Conservation (phyloP, 1,284 basidiomycete species). For the Microbotryum saponariae region DNA sequence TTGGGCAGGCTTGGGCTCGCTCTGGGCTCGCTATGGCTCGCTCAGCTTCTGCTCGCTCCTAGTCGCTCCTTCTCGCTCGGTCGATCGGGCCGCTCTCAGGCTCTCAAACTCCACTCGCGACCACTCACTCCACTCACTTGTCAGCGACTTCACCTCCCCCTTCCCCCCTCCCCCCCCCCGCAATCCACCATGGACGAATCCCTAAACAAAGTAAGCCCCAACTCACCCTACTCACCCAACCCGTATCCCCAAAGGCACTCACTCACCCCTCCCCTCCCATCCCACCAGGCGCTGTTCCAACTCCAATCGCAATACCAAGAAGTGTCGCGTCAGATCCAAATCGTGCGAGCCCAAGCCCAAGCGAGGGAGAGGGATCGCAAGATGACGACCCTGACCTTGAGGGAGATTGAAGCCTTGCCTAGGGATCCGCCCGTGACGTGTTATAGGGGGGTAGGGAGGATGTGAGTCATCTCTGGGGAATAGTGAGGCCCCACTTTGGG, state of each 20-base stretch:
- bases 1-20: no score
- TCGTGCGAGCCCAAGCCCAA: slow-evolving; percentile 10
- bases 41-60: no score
- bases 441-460: slow-evolving; percentile 30
- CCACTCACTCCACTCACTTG: background rate
- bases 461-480: slow-evolving; percentile 8
- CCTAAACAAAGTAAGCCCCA: slow-evolving; percentile 18
- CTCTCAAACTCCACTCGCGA: background rate
- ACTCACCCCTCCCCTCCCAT: background rate
- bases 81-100: no score
- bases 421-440: slow-evolving; percentile 8
- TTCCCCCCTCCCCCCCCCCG: no score
- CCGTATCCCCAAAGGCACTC: accelerated
- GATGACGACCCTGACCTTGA: slow-evolving; percentile 26
- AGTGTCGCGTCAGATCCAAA: slow-evolving; percentile 17
- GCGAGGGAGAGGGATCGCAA: slow-evolving; percentile 24
- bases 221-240: no score
- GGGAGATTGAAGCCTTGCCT: slow-evolving; percentile 30
- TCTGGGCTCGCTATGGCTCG: no score
- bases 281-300: slow-evolving; percentile 23
- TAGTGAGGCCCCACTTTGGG: background rate
- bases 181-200: slow-evolving; percentile 14
- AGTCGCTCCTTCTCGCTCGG: no score
- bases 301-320: slow-evolving; percentile 28
- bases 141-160: background rate